These are phyloP conservation scores for Ascocoryne sarcoides DNA, from an alignment of 2,329 filamentous ascomycete genomes.

Conservation along the genomic window DNA sequence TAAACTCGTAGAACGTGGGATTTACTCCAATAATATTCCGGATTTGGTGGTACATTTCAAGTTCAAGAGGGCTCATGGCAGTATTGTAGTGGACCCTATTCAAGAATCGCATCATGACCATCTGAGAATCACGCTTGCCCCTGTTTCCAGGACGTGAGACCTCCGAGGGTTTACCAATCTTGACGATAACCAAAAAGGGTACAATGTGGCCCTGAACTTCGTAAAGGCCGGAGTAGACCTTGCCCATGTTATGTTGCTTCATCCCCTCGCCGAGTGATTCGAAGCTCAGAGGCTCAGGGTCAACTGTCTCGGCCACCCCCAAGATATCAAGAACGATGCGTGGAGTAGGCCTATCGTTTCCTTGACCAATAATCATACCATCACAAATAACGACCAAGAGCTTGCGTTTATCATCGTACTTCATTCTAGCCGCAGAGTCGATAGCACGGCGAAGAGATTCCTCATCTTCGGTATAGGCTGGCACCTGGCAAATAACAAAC, in stretches of 20 bases:
- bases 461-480: slow-evolving; percentile 96
- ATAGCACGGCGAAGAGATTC: slow-evolving; percentile 95
- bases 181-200: slow-evolving; percentile 92
- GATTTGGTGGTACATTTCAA: slow-evolving; percentile 98
- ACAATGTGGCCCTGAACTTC: slow-evolving; percentile 98
- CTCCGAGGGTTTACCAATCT: slow-evolving; percentile 81
- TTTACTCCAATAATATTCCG: slow-evolving; percentile 98
- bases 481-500: slow-evolving; percentile 95
- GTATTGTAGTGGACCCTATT: slow-evolving; percentile 98
- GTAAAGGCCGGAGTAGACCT: slow-evolving; percentile 95
- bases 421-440: slow-evolving; percentile 90
- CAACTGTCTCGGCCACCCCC: slow-evolving; percentile 84
- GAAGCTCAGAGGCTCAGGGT: slow-evolving; percentile 93
- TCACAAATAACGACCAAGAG: slow-evolving; percentile 87
- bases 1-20: slow-evolving; percentile 95
- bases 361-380: slow-evolving; percentile 98
- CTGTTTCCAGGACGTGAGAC: slow-evolving; percentile 77
- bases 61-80: slow-evolving; percentile 89
- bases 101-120: slow-evolving; percentile 97
- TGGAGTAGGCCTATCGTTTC: slow-evolving; percentile 91
- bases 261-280: slow-evolving; percentile 91
- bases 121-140: slow-evolving; percentile 98
- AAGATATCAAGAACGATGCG: slow-evolving; percentile 95
- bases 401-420: slow-evolving; percentile 97
- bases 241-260: slow-evolving; percentile 99